Percentiles rank a stretch among this genome's conserved stretches.
phyloP scores from a whole-genome alignment of 192 early-diverging fungal species.

The Rhizoclosmatium sp. region DNA sequence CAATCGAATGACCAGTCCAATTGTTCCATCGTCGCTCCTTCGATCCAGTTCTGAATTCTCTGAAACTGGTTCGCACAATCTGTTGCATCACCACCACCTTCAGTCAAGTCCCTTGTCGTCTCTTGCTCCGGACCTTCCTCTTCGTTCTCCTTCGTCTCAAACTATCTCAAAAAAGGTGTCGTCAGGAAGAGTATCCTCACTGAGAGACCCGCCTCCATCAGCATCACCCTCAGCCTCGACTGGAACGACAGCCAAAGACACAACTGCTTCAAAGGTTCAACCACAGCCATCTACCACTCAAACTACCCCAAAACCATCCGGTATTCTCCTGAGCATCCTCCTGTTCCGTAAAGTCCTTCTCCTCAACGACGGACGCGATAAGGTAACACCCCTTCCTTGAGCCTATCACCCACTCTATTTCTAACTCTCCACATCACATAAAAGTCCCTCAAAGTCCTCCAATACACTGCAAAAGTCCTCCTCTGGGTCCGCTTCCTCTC shows the following conservation, averaged over 20 bases:
- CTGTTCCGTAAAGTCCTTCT: constrained; percentile 70
- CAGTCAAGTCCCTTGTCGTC: not conserved
- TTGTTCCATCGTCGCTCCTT: not conserved
- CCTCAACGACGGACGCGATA: constrained; percentile 85
- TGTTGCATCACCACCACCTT: not conserved
- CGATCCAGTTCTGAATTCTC: not conserved
- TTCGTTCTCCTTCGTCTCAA: too few species aligned
- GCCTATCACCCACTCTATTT: not conserved
- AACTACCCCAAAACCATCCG: not conserved
- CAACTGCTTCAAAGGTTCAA: not conserved
- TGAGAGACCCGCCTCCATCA: not conserved
- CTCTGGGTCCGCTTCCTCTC: constrained; percentile 54
- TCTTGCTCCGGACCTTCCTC: not conserved
- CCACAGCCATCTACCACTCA: not conserved
- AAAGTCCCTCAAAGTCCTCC: constrained; percentile 69
- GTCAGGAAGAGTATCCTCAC: not conserved
- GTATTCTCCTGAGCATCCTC: constrained; percentile 34
- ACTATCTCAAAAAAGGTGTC: too few species aligned
- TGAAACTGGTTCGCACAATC: not conserved
- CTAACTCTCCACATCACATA: not conserved
- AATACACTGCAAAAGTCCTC: constrained; percentile 79
- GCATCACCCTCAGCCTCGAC: not conserved
- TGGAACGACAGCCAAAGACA: not conserved
- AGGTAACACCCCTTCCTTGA: constrained; percentile 43
- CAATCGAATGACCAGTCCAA: not conserved